Conservation (phyloP, 148 eudicot species). For the Rhododendron ferrugineum region DNA sequence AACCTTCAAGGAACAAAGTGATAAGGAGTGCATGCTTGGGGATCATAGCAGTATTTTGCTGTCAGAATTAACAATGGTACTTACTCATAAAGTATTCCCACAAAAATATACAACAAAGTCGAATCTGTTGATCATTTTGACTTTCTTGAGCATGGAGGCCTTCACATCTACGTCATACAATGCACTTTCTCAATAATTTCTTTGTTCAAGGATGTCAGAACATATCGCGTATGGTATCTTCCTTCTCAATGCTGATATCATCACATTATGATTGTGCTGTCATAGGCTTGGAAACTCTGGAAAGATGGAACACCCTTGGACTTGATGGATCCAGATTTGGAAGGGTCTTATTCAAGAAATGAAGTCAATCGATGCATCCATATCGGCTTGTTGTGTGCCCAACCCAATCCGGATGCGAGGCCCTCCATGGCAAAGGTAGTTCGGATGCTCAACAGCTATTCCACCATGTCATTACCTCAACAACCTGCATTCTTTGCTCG, state of each 20-base stretch:
- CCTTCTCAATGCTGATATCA: not conserved
- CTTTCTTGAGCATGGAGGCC: not conserved
- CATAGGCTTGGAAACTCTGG: conserved; percentile 40
- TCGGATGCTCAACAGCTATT: conserved; percentile 30
- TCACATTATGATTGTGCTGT: not conserved
- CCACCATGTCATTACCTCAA: conserved; percentile 21
- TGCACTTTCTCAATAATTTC: not conserved
- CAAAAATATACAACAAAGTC: not conserved
- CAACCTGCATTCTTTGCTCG: conserved; percentile 24
- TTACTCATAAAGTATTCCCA: not conserved
- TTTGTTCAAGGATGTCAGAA: not conserved
- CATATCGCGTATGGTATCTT: not conserved
- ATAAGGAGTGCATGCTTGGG: not conserved
- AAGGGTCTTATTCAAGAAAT: not conserved
- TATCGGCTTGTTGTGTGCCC: conserved; percentile 34
- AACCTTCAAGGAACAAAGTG: not conserved
- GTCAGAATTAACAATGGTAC: not conserved
- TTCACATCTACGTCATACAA: not conserved
- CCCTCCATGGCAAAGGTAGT: conserved; percentile 37
- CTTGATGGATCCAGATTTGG: conserved; percentile 22
- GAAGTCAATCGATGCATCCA: conserved; percentile 33
- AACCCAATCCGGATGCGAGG: conserved; percentile 20
- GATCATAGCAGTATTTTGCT: not conserved
- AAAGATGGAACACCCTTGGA: conserved; percentile 15
- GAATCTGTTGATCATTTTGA: not conserved